A percentile compares a stretch with the other conserved stretches of the same genome.
These are phyloP conservation scores for Pleurotus sapidus DNA, from an alignment of 768 basidiomycete genomes.

Conservation along the genomic window DNA sequence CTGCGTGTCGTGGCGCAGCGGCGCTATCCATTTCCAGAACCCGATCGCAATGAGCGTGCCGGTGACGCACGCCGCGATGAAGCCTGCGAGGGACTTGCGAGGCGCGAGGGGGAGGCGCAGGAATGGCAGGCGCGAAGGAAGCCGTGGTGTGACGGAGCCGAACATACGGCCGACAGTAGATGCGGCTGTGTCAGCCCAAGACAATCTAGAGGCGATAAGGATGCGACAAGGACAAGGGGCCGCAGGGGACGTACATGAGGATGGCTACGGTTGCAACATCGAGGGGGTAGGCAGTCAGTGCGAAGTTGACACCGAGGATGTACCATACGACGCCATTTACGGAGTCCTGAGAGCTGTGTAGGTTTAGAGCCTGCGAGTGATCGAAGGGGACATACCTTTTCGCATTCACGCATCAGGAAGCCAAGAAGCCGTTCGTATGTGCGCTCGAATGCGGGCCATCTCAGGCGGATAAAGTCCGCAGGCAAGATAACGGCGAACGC, in stretches of 20 bases:
- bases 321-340: slow-evolving; percentile 92
- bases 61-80: slow-evolving; percentile 72
- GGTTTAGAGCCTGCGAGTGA: neutral
- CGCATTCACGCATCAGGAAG: slow-evolving; percentile 87
- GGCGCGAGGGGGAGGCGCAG: slow-evolving; percentile 68
- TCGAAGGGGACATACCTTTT: slow-evolving; percentile 51
- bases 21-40: slow-evolving; percentile 71
- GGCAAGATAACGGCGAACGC: slow-evolving; percentile 67
- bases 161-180: slow-evolving; percentile 89
- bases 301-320: slow-evolving; percentile 80
- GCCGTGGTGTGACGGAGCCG: slow-evolving; percentile 54
- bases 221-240: neutral
- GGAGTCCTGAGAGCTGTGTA: slow-evolving; percentile 39
- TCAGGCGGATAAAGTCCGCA: slow-evolving; percentile 75
- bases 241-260: slow-evolving; percentile 62
- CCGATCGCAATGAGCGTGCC: slow-evolving; percentile 62
- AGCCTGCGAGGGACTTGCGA: slow-evolving; percentile 84
- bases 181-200: slow-evolving; percentile 95
- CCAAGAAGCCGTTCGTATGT: slow-evolving; percentile 72
- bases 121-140: slow-evolving; percentile 39
- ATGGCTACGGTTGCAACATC: slow-evolving; percentile 91
- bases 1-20: slow-evolving; percentile 32
- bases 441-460: slow-evolving; percentile 58
- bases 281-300: slow-evolving; percentile 71
- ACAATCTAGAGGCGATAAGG: slow-evolving; percentile 52